These are phyloP conservation scores for Fraxinus cuspidata DNA, from an alignment of 257 asterid species.

Conservation along the genomic window DNA sequence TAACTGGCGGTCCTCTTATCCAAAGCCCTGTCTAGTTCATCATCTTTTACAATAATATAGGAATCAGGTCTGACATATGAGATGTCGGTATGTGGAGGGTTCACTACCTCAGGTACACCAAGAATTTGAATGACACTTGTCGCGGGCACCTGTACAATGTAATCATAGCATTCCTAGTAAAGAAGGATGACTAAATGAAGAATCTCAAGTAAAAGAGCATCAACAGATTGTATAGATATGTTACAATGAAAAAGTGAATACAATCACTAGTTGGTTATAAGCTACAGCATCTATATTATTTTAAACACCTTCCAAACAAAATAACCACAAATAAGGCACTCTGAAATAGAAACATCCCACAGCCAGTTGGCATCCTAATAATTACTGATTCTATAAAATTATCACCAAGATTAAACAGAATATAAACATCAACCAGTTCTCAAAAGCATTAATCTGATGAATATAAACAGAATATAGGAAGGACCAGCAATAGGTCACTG, in stretches of 20 bases:
- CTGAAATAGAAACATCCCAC: background rate
- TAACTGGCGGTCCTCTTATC: conserved; percentile 56
- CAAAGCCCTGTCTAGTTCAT: conserved; percentile 79
- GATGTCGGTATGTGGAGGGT: conserved; percentile 20
- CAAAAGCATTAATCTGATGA: too few relatives aligned
- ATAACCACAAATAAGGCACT: background rate
- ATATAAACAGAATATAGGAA: too few relatives aligned
- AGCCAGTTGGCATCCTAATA: background rate
- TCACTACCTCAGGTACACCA: conserved; percentile 61
- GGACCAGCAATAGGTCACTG: too few relatives aligned
- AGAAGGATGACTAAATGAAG: too few relatives aligned
- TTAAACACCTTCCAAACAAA: background rate
- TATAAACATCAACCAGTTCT: too few relatives aligned
- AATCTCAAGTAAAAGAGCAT: too few relatives aligned
- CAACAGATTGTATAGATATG: too few relatives aligned
- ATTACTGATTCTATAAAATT: background rate
- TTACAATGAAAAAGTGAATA: too few relatives aligned
- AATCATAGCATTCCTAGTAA: conserved; percentile 66
- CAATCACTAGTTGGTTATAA: too few relatives aligned
- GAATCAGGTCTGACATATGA: conserved; percentile 63
- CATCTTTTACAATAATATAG: conserved; percentile 60
- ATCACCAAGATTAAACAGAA: background rate
- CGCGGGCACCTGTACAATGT: conserved; percentile 42
- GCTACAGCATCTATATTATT: too few relatives aligned
- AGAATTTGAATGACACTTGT: conserved; percentile 77